Evolutionary conservation across 169 alveolate genomes (phyloP).

Genomic region (Sarcocystis neurona): DNA sequence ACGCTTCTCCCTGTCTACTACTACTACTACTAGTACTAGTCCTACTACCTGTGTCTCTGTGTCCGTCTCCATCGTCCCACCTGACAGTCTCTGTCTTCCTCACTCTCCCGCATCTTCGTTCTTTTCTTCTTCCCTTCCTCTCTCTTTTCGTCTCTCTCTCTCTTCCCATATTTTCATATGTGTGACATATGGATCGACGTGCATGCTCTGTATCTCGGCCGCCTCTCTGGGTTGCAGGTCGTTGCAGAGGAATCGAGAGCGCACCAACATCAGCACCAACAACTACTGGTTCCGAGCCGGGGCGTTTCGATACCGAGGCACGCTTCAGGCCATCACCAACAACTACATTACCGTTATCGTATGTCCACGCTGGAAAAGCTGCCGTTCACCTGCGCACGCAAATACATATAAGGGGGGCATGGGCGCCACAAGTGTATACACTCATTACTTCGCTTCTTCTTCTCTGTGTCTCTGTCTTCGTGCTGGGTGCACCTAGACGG

Average conservation of each 20-base stretch:
- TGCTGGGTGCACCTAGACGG: background rate
- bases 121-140: too few species aligned
- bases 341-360: conserved; percentile 55
- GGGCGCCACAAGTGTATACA: background rate
- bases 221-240: too few species aligned
- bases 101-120: too few species aligned
- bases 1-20: too few species aligned
- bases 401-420: too few species aligned
- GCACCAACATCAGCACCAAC: conserved; percentile 36
- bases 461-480: background rate
- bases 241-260: background rate
- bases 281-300: conserved; percentile 59
- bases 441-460: background rate
- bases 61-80: background rate
- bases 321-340: conserved; percentile 46
- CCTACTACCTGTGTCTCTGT: background rate
- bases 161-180: too few species aligned
- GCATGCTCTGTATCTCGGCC: too few species aligned
- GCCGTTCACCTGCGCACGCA: too few species aligned
- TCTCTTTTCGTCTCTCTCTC: too few species aligned
- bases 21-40: too few species aligned
- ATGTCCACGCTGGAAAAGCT: background rate
- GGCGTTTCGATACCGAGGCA: conserved; percentile 56
- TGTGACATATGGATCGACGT: too few species aligned
- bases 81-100: too few species aligned